phyloP scores from a whole-genome alignment of 2,329 filamentous ascomycete species.

The Talaromyces funiculosus region DNA sequence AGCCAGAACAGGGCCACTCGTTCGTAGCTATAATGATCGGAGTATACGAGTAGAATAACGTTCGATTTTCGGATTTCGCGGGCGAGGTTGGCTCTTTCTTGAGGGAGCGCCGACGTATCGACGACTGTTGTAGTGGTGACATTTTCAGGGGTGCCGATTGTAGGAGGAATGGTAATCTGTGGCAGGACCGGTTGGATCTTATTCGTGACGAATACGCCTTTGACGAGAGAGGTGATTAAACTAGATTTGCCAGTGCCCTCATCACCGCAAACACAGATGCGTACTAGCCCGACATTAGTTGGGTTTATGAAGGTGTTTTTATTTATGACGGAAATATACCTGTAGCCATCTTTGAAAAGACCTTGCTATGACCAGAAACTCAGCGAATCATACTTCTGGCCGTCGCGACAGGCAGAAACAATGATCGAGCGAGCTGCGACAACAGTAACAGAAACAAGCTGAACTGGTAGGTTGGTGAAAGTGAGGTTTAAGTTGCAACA shows the following conservation, averaged over 20 bases:
- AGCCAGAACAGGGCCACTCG: conserved; percentile 96
- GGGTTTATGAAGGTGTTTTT: not conserved
- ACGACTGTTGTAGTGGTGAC: conserved; percentile 89
- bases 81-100: conserved; percentile 81
- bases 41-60: conserved; percentile 93
- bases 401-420: not conserved
- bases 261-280: conserved; percentile 94
- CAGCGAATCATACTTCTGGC: not conserved
- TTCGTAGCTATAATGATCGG: conserved; percentile 98
- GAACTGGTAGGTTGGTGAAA: not conserved
- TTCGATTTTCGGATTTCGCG: conserved; percentile 96
- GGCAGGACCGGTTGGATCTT: conserved; percentile 94
- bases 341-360: conserved; percentile 13
- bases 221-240: conserved; percentile 90
- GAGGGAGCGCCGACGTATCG: conserved; percentile 90
- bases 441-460: not conserved
- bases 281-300: conserved; percentile 51
- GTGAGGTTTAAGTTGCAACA: not conserved
- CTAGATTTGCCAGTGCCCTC: conserved; percentile 93
- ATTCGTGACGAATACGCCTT: conserved; percentile 90
- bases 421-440: not conserved
- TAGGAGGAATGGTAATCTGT: conserved; percentile 89
- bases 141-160: conserved; percentile 88
- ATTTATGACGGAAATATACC: conserved; percentile 4
- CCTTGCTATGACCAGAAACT: not conserved